These are phyloP conservation scores for Torulaspora microellipsoides DNA, from an alignment of 805 yeast genomes.

Conservation along the genomic window DNA sequence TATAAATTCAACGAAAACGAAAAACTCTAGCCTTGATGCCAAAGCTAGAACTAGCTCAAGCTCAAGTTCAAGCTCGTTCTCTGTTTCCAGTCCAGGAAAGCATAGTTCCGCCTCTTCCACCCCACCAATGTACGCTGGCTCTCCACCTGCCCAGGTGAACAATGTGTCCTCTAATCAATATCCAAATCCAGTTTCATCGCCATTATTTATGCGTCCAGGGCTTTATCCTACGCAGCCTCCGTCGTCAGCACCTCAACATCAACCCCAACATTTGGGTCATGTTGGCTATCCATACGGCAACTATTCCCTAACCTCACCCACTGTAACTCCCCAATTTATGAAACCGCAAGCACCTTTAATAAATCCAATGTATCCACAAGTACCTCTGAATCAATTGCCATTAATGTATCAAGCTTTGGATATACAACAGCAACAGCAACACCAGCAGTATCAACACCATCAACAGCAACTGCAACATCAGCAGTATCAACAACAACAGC, in stretches of 20 bases:
- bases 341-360: conserved; percentile 14
- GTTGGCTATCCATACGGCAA: conserved; percentile 14
- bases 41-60: not conserved
- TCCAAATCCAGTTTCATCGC: conserved; percentile 5
- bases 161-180: not conserved
- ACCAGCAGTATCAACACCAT: conserved; percentile 1
- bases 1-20: not conserved
- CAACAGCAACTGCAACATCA: not conserved
- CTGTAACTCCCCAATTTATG: conserved; percentile 13
- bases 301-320: conserved; percentile 13
- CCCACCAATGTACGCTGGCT: not conserved
- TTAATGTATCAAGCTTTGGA: conserved; percentile 13
- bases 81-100: not conserved
- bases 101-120: not conserved
- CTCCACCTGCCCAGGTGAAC: not conserved
- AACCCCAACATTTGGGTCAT: conserved; percentile 2
- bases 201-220: conserved; percentile 9
- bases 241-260: conserved; percentile 5
- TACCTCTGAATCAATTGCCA: conserved; percentile 16
- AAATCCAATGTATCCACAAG: conserved; percentile 15
- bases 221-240: conserved; percentile 3
- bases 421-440: conserved; percentile 10
- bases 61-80: conserved; percentile 2
- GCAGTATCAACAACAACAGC: not conserved
- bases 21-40: not conserved